Conservation (phyloP, 2,329 filamentous ascomycete genomes). For the Cordyceps fumosorosea region DNA sequence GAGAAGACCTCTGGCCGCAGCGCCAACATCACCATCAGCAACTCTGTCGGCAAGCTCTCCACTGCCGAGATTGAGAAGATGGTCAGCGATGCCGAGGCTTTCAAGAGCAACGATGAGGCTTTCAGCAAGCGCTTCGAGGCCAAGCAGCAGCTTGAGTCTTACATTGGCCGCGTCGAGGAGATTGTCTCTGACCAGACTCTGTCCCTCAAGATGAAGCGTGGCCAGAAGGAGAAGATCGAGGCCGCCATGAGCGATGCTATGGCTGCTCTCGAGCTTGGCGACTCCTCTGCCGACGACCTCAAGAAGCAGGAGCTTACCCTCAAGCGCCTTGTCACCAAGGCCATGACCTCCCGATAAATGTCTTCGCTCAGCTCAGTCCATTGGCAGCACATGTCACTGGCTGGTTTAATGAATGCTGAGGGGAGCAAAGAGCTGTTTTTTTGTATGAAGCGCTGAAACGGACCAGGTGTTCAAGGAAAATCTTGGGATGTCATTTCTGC, state of each 20-base stretch:
- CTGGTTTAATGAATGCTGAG: conserved; percentile 8
- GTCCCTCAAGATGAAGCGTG: conserved; percentile 96
- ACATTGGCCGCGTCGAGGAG: conserved; percentile 98
- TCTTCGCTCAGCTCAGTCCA: conserved; percentile 8
- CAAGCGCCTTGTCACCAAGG: conserved; percentile 98
- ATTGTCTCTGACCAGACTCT: conserved; percentile 94
- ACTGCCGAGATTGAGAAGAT: conserved; percentile 94
- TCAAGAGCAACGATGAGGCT: conserved; percentile 95
- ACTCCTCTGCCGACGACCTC: conserved; percentile 83
- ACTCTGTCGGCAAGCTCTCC: conserved; percentile 98
- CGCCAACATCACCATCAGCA: conserved; percentile 99
- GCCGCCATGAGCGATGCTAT: conserved; percentile 93
- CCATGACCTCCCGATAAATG: conserved; percentile 82
- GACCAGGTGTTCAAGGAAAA: conserved; percentile 14
- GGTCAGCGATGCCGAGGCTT: conserved; percentile 95
- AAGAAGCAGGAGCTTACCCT: conserved; percentile 99
- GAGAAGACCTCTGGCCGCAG: conserved; percentile 98
- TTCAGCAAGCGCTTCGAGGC: conserved; percentile 99
- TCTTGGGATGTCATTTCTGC: conserved; percentile 7
- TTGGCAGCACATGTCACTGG: neutral
- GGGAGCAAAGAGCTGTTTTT: conserved; percentile 7
- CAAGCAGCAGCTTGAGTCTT: conserved; percentile 97
- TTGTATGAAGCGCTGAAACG: conserved; percentile 14
- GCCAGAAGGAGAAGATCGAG: conserved; percentile 99
- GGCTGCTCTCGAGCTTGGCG: conserved; percentile 93